These are phyloP conservation scores for Simplicillium aogashimaense DNA, from an alignment of 2,329 filamentous ascomycete species.

Conservation along the genomic window DNA sequence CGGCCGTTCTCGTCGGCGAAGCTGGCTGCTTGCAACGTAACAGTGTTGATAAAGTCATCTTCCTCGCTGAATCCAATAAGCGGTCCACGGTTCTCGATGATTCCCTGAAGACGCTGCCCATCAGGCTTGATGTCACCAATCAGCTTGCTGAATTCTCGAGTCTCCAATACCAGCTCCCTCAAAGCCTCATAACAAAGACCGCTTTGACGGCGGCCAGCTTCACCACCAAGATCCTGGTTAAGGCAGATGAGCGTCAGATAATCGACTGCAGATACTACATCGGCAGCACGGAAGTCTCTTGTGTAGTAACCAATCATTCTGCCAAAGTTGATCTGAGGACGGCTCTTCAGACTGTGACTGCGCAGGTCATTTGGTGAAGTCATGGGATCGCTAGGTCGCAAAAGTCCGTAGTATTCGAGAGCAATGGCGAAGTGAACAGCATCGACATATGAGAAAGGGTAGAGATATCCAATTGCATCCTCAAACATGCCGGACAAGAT, in stretches of 20 bases:
- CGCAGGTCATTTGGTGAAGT: constrained; percentile 62
- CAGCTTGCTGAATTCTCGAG: constrained; percentile 86
- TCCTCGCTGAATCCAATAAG: constrained; percentile 74
- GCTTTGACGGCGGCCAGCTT: constrained; percentile 66
- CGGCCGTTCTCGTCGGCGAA: constrained; percentile 92
- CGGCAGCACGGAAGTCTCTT: constrained; percentile 83
- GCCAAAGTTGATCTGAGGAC: constrained; percentile 86
- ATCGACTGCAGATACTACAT: constrained; percentile 83
- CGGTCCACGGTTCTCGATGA: constrained; percentile 75
- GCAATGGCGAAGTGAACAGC: constrained; percentile 92
- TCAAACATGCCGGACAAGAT: constrained; percentile 89
- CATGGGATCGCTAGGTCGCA: constrained; percentile 77
- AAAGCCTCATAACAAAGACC: constrained; percentile 85
- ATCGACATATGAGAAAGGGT: constrained; percentile 83
- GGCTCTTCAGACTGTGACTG: constrained; percentile 55
- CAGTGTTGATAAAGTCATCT: constrained; percentile 79
- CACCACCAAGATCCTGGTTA: constrained; percentile 70
- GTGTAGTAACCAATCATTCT: constrained; percentile 94
- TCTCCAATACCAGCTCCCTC: constrained; percentile 91
- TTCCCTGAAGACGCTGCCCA: constrained; percentile 73
- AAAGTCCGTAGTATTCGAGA: constrained; percentile 77
- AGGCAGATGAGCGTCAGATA: constrained; percentile 88
- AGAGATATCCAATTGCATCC: constrained; percentile 83
- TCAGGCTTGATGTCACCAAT: constrained; percentile 85
- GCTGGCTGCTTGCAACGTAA: constrained; percentile 84